A percentile compares a stretch with the other conserved stretches of the same genome.
These are phyloP conservation scores for Paulownia fortunei DNA, from an alignment of 257 asterid genomes.

Conservation along the genomic window DNA sequence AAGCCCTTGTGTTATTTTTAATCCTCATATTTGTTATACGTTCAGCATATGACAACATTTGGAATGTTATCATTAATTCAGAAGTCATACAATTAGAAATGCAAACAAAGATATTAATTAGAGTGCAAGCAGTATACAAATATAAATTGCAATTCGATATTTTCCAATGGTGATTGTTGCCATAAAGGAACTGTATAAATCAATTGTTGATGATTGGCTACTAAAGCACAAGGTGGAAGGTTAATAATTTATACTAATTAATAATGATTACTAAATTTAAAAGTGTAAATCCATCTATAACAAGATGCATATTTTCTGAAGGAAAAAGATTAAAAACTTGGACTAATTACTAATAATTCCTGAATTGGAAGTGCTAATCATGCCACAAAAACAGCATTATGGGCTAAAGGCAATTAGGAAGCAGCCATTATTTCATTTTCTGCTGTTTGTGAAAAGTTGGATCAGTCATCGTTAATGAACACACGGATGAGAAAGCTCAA, in stretches of 20 bases:
- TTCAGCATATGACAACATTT: slow-evolving; percentile 22
- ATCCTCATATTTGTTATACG: not conserved
- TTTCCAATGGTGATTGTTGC: not conserved
- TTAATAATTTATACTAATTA: not conserved
- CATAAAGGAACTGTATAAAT: not conserved
- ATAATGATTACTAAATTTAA: slow-evolving; percentile 2
- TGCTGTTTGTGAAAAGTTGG: not conserved
- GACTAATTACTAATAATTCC: not conserved
- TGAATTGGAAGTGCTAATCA: not conserved
- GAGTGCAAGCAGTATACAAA: not conserved
- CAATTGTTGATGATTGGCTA: not conserved
- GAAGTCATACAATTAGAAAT: not conserved
- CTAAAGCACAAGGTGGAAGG: not conserved
- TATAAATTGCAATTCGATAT: not conserved
- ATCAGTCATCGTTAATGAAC: slow-evolving; percentile 11
- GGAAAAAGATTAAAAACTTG: not conserved
- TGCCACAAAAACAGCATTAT: not conserved
- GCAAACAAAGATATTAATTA: slow-evolving; percentile 11
- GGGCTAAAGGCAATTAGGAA: not conserved
- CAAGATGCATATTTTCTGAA: not conserved
- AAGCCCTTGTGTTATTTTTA: not conserved
- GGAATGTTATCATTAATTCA: not conserved
- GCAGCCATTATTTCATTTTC: slow-evolving; percentile 18
- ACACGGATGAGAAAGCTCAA: not conserved
- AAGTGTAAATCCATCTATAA: not conserved